A percentile compares a stretch with the other conserved stretches of the same genome.
Conservation (phyloP, 2,329 filamentous ascomycete genomes). For the Cladophialophora yegresii region DNA sequence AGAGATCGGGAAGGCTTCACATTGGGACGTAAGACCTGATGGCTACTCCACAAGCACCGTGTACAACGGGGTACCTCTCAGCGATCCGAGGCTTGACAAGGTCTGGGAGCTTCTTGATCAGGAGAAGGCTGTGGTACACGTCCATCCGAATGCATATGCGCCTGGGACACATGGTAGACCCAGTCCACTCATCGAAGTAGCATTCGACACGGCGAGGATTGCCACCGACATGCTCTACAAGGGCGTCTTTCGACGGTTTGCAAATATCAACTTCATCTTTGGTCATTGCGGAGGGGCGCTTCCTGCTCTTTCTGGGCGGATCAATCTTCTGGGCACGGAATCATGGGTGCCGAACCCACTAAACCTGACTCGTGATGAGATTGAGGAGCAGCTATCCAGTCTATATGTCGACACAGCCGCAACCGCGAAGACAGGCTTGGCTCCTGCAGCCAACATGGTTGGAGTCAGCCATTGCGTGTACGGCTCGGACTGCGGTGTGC, state of each 20-base stretch:
- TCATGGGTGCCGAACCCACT: background rate
- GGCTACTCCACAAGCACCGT: conserved; percentile 9
- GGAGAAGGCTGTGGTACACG: background rate
- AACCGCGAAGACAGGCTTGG: background rate
- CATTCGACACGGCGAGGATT: conserved; percentile 12
- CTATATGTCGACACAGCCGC: background rate
- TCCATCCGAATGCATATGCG: conserved; percentile 1
- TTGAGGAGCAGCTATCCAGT: background rate
- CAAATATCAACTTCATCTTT: conserved; percentile 16
- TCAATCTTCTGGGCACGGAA: background rate
- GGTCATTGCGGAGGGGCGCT: background rate
- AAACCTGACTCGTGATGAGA: background rate
- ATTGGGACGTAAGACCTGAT: conserved; percentile 9
- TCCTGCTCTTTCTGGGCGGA: background rate
- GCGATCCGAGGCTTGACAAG: background rate
- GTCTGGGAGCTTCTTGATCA: background rate
- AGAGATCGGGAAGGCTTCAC: conserved; percentile 5
- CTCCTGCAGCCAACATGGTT: too few relatives aligned
- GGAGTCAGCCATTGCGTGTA: background rate
- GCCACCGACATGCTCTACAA: conserved; percentile 10
- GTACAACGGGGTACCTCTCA: conserved; percentile 10
- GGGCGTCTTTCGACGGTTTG: conserved; percentile 5
- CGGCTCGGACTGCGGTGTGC: conserved; percentile 9
- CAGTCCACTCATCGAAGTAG: conserved; percentile 9
- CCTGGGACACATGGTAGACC: conserved; percentile 7